Evolutionary conservation across 371 early-diverging fungal species (phyloP), one percentile per base, ranked within the genome.

Genomic region (Synchytrium microbalum): DNA sequence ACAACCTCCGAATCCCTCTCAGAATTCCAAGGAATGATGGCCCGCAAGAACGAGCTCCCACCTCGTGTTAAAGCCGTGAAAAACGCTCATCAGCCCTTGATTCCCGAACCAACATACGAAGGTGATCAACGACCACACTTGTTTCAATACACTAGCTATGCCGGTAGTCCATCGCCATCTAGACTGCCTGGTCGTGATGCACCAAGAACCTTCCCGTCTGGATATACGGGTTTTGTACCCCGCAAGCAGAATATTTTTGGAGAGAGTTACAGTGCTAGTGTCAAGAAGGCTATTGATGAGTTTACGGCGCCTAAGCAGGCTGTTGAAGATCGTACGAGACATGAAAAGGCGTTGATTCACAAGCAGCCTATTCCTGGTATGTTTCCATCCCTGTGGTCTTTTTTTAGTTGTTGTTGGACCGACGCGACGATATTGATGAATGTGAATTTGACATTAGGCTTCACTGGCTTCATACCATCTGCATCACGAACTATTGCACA

Each of bases 401-500:
- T 51, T 51, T 51, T 23, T 23, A 51, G 23, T 14, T 14, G 23
- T 51, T 23, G 23, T 14, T 14, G 14, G 23, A 14, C 51, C 51
- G 14, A 14, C 14, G 23, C 51, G 23, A 14, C 14, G 23, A 51
- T 23, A 51, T 51, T 51, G 23, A 51, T 51, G 23, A 51, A 51
- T 23, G 14, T 51, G 14, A 51, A 51, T 51, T 51, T 23, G 51
- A 23, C 16, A 24, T 26, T 57, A 67, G 78, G 78, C 24, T 78
- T 78, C 67, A 75, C 76, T 23, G 79, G 79, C 5, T 79, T 79
- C 62, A 76, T 79, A 52, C 79, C 79, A 1, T 73, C 75, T 25
- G 68, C 53, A 30, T 23, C n/a, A 13, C 29, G 29, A 26, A 29
- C 32, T 32, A 26, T 32, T 33, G 59, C 74, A 13, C 69, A 67